Evolutionary conservation across 1,284 basidiomycete genomes (phyloP).

Genomic region (Psilocybe mexicana): DNA sequence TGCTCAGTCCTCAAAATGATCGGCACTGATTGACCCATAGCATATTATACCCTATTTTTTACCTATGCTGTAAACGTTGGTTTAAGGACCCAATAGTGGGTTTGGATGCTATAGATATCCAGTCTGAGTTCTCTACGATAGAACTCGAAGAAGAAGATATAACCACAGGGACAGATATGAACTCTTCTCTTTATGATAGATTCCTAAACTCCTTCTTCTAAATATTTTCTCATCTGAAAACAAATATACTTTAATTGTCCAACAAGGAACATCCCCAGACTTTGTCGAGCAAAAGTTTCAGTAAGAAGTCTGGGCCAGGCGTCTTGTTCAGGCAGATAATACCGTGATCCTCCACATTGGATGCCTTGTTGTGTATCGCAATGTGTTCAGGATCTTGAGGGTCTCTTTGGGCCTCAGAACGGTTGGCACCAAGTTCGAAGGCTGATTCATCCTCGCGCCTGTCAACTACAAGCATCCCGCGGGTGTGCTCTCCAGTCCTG

Average conservation of each 20-base stretch:
- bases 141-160: constrained; percentile 9
- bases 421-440: constrained; percentile 63
- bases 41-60: constrained; percentile 24
- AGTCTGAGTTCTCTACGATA: constrained; percentile 18
- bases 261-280: constrained; percentile 50
- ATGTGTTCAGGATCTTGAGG: constrained; percentile 25
- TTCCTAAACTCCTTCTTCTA: constrained; percentile 21
- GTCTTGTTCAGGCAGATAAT: constrained; percentile 57
- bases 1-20: not conserved
- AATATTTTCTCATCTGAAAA: not conserved
- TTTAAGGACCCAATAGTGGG: constrained; percentile 20
- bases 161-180: not conserved
- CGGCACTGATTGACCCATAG: constrained; percentile 13
- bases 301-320: constrained; percentile 53
- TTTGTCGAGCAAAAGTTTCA: constrained; percentile 49
- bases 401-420: constrained; percentile 58
- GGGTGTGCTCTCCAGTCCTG: constrained; percentile 56
- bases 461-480: constrained; percentile 78
- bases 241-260: not conserved
- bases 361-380: not conserved
- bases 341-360: constrained; percentile 28
- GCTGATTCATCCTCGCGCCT: constrained; percentile 58
- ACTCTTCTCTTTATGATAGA: constrained; percentile 19
- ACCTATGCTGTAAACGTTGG: constrained; percentile 24
- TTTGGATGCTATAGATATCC: constrained; percentile 25